A percentile compares a stretch with the other conserved stretches of the same genome.
Evolutionary conservation across 2,329 filamentous ascomycete genomes (phyloP).

Genomic region (Elsinoe batatas): DNA sequence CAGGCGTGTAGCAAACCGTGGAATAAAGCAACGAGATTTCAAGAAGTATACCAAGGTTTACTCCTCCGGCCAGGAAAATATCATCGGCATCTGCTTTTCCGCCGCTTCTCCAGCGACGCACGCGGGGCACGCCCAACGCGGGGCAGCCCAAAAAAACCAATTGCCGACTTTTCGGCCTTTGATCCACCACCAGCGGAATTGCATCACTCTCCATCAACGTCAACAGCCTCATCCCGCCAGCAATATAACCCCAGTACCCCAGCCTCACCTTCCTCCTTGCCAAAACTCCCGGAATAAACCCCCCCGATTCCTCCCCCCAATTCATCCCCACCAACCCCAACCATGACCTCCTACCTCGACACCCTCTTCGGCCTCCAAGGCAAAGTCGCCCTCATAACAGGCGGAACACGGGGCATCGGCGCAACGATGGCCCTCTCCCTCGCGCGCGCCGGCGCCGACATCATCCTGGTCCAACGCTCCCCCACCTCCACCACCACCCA

Average conservation of each 20-base stretch:
- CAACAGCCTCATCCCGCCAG: conserved; percentile 12
- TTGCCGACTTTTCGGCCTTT: conserved; percentile 6
- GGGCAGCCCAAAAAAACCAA: not conserved
- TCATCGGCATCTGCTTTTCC: not conserved
- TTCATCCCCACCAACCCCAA: conserved; percentile 11
- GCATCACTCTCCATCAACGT: conserved; percentile 7
- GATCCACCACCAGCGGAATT: not conserved
- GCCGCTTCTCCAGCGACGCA: not conserved
- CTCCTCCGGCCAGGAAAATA: not conserved
- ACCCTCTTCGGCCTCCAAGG: conserved; percentile 41
- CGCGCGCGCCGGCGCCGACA: conserved; percentile 42
- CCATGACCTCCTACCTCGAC: conserved; percentile 28
- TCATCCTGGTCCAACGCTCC: conserved; percentile 46
- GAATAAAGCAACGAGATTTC: not conserved
- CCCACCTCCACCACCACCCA: conserved; percentile 48
- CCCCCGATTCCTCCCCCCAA: too few species aligned
- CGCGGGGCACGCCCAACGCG: not conserved
- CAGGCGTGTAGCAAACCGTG: not conserved
- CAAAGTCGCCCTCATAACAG: conserved; percentile 41
- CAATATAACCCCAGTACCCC: not conserved
- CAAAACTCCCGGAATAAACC: not conserved
- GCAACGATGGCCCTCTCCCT: conserved; percentile 42
- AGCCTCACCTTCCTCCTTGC: too few species aligned
- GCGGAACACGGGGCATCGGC: conserved; percentile 42
- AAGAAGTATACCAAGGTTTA: too few species aligned